These are phyloP conservation scores for Schizosaccharomyces lindneri DNA, from an alignment of 805 yeast species.

Conservation along the genomic window DNA sequence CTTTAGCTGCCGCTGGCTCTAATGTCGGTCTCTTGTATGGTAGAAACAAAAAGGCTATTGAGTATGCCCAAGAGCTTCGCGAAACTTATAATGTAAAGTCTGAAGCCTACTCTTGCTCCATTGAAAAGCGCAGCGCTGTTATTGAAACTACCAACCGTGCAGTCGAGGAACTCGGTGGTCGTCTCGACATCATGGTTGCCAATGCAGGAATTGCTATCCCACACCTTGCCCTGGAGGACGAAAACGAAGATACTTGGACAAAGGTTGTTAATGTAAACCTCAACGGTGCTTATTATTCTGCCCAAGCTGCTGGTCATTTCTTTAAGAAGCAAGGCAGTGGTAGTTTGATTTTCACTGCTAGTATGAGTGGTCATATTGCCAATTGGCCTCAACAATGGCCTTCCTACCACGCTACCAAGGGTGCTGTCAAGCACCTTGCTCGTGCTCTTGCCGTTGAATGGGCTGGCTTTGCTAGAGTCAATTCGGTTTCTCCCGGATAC, in stretches of 20 bases:
- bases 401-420: slow-evolving; percentile 50
- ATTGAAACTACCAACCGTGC: slow-evolving; percentile 8
- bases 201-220: slow-evolving; percentile 19
- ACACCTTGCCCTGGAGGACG: not conserved
- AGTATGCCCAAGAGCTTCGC: slow-evolving; percentile 32
- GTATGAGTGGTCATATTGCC: slow-evolving; percentile 48
- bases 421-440: slow-evolving; percentile 42
- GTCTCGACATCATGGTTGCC: slow-evolving; percentile 19
- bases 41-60: slow-evolving; percentile 19
- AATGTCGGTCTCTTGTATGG: slow-evolving; percentile 15
- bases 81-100: slow-evolving; percentile 28
- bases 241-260: slow-evolving; percentile 31
- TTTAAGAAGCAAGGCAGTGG: slow-evolving; percentile 29
- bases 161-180: slow-evolving; percentile 17
- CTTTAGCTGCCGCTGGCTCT: slow-evolving; percentile 23
- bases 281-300: slow-evolving; percentile 53
- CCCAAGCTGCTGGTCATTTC: slow-evolving; percentile 47
- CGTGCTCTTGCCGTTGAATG: slow-evolving; percentile 49
- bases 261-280: slow-evolving; percentile 51
- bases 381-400: slow-evolving; percentile 51
- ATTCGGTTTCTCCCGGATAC: slow-evolving; percentile 45
- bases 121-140: slow-evolving; percentile 14
- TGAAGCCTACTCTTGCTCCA: slow-evolving; percentile 41
- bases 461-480: slow-evolving; percentile 44
- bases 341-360: slow-evolving; percentile 37